Percentiles rank a stretch among this genome's conserved stretches.
Evolutionary conservation across 768 basidiomycete species (phyloP).

Genomic region (Pulveroboletus ravenelii): DNA sequence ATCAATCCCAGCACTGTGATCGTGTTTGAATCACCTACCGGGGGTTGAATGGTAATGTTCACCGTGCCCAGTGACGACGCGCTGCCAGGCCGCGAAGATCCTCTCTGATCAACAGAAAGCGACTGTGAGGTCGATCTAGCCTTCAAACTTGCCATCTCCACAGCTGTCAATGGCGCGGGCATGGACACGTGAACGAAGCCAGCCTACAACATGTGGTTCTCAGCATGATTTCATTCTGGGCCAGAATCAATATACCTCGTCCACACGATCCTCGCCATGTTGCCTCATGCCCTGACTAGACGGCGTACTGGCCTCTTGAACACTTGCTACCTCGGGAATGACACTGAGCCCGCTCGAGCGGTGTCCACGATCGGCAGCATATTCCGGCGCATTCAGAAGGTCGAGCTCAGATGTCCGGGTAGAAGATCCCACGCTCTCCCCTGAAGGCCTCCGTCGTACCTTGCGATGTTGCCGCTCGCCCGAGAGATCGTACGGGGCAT

Average conservation of each 20-base stretch:
- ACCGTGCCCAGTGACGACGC: constrained; percentile 30
- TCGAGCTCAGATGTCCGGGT: constrained; percentile 50
- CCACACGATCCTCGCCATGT: constrained; percentile 32
- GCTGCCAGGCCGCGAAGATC: constrained; percentile 25
- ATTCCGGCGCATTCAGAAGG: constrained; percentile 43
- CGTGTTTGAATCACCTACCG: constrained; percentile 18
- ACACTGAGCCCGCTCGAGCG: constrained; percentile 42
- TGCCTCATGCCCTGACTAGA: constrained; percentile 31
- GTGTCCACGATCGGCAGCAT: constrained; percentile 25
- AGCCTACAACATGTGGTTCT: constrained; percentile 14
- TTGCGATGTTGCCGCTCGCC: constrained; percentile 32
- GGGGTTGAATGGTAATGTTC: constrained; percentile 31
- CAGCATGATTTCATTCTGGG: constrained; percentile 8
- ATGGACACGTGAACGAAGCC: constrained; percentile 35
- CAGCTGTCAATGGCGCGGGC: constrained; percentile 25
- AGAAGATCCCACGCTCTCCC: constrained; percentile 48
- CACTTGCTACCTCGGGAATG: constrained; percentile 52
- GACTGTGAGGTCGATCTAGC: constrained; percentile 12
- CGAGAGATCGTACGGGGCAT: constrained; percentile 11
- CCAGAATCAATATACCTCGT: constrained; percentile 25
- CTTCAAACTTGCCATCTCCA: constrained; percentile 22
- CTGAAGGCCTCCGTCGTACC: constrained; percentile 44
- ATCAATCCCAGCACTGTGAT: constrained; percentile 2
- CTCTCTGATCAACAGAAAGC: constrained; percentile 23
- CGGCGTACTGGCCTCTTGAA: constrained; percentile 26